A percentile compares a stretch with the other conserved stretches of the same genome.
Conservation (phyloP, 805 yeast genomes). For the Isabelozyma heimii region DNA sequence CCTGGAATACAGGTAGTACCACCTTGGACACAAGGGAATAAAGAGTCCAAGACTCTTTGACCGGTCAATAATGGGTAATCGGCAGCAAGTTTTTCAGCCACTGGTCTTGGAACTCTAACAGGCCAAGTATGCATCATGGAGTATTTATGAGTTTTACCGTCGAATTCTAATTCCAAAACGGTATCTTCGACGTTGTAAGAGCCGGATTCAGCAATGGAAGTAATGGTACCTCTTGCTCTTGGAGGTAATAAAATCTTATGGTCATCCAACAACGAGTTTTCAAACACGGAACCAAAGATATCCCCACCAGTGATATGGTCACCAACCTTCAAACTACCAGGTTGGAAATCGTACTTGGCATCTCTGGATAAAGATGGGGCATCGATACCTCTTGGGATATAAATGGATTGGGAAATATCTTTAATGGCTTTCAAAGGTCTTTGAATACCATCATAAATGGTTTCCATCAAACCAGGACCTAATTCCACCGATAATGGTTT, state of each 20-base stretch:
- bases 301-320: slow-evolving; percentile 99
- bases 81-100: slow-evolving; percentile 88
- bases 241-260: slow-evolving; percentile 97
- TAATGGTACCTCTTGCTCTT: slow-evolving; percentile 96
- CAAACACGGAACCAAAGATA: slow-evolving; percentile 89
- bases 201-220: slow-evolving; percentile 85
- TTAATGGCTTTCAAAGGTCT: slow-evolving; percentile 95
- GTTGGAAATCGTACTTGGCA: slow-evolving; percentile 81
- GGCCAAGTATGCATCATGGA: slow-evolving; percentile 99
- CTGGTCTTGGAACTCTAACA: slow-evolving; percentile 99
- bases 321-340: slow-evolving; percentile 77
- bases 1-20: slow-evolving; percentile 99
- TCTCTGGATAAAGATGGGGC: slow-evolving; percentile 92
- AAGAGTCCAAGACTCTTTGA: slow-evolving; percentile 96
- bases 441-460: slow-evolving; percentile 98
- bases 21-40: slow-evolving; percentile 99
- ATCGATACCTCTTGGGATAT: slow-evolving; percentile 98
- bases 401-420: slow-evolving; percentile 84
- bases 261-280: slow-evolving; percentile 87
- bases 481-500: slow-evolving; percentile 98
- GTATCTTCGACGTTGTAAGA: slow-evolving; percentile 88
- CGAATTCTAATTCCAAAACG: slow-evolving; percentile 90
- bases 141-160: slow-evolving; percentile 76
- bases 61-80: slow-evolving; percentile 96
- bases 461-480: slow-evolving; percentile 99